phyloP scores from a whole-genome alignment of 129 eudicot species.

The Centrapalus pauciflorus region DNA sequence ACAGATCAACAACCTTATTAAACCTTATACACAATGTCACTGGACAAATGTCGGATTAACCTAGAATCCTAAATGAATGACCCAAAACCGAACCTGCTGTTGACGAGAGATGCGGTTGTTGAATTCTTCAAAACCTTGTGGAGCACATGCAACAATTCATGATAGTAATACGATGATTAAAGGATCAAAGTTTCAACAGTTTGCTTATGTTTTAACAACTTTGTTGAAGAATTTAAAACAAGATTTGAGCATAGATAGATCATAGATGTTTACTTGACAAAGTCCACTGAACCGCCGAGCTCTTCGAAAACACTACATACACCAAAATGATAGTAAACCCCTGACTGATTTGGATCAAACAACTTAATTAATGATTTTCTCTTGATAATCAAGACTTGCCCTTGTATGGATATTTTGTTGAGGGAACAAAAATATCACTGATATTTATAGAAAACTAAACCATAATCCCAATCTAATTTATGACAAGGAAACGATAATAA shows the following conservation, averaged over 20 bases:
- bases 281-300: constrained; percentile 38
- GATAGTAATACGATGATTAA: neutral
- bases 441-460: too few species aligned
- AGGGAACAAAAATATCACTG: too few species aligned
- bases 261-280: constrained; percentile 39
- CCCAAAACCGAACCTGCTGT: constrained; percentile 28
- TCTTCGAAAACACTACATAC: constrained; percentile 23
- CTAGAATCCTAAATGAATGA: neutral
- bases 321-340: constrained; percentile 1
- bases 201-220: constrained; percentile 7
- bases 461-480: too few species aligned
- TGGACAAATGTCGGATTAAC: too few species aligned
- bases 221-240: constrained; percentile 22
- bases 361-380: too few species aligned
- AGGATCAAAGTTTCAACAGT: constrained; percentile 4
- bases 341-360: neutral
- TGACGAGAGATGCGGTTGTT: constrained; percentile 26
- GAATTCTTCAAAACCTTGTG: constrained; percentile 21
- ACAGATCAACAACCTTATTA: too few species aligned
- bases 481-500: too few species aligned
- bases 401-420: too few species aligned
- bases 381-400: too few species aligned
- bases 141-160: constrained; percentile 10
- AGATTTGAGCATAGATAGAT: constrained; percentile 33
- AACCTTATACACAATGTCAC: too few species aligned